Base-by-base conservation (phyloP, 257 asterid genomes). In the Solanum chilense region DNA sequence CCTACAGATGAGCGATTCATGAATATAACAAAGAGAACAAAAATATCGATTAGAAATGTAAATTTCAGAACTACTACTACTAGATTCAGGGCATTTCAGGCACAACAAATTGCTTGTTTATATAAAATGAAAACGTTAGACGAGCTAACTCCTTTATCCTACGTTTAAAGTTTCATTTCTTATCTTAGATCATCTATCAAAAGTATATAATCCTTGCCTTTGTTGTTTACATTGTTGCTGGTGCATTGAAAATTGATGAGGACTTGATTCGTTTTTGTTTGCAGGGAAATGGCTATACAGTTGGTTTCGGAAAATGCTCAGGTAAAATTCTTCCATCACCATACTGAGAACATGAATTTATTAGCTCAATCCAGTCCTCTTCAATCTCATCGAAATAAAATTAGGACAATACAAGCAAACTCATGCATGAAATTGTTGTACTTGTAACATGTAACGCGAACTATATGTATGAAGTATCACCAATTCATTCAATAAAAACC, bases 301-400 rank as follows among this genome's bases (percentile, higher is more conserved):
- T 91, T 44, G 92, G 93, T 71, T 91, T 91, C 7, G 91, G 93
- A 37, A 88, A 86, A 9, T 91, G 93, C 87, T 86, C 90, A 2
- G 91, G 91, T 58, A 91, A 89, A 86, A 88, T 91, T 71, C 88
- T 88, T 82, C 93, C 93, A 21, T 84, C 93, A 60, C 70, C 64
- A 11, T 58, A 78, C 62, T 90, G 88, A 89, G 86, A 73, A 25
- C 47, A 76, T 13, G 21, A 23, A n/a, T 76, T 13, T 23, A 58
- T 41, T 39, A 20, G 15, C 23, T 18, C 33, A 6, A 85, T 68
- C 14, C 4, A 44, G 39, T 74, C 52, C 18, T 12, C 29, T 18
- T 31, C 41, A 10, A 23, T 42, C 23, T 52, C 80, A 21, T 62
- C 12, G 52, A 25, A 58, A 41, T 44, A 75, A 20, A 21, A 69